A percentile compares a stretch with the other conserved stretches of the same genome.
Conservation (phyloP, 1,139 yeast genomes). For the Magnusiomyces sp. region DNA sequence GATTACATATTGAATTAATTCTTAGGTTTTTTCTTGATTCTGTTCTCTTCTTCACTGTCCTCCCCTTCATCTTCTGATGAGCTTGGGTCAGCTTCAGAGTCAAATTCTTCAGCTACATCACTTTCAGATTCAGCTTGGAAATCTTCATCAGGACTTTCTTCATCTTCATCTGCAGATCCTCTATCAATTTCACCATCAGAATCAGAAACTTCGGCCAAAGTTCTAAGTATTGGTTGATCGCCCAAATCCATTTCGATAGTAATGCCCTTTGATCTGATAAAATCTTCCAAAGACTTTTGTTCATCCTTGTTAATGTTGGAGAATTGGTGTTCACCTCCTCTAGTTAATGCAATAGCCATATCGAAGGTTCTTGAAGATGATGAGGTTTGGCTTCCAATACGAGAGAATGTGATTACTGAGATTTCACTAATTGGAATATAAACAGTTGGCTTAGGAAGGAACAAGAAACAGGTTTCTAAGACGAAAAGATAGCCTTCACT, state of each 20-base stretch:
- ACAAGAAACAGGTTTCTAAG: slow-evolving; percentile 80
- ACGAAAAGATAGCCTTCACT: slow-evolving; percentile 91
- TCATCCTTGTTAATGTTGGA: slow-evolving; percentile 89
- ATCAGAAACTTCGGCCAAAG: slow-evolving; percentile 11
- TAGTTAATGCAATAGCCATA: slow-evolving; percentile 64
- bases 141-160: slow-evolving; percentile 46
- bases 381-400: slow-evolving; percentile 74
- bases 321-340: slow-evolving; percentile 68
- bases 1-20: slow-evolving; percentile 9
- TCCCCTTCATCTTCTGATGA: slow-evolving; percentile 59
- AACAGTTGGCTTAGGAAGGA: slow-evolving; percentile 89
- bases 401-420: slow-evolving; percentile 66
- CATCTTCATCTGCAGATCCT: slow-evolving; percentile 47
- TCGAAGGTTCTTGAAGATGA: slow-evolving; percentile 83
- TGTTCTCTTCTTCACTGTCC: slow-evolving; percentile 26
- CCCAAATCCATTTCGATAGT: slow-evolving; percentile 64
- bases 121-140: slow-evolving; percentile 56
- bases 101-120: slow-evolving; percentile 84
- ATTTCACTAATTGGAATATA: slow-evolving; percentile 84
- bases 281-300: slow-evolving; percentile 68
- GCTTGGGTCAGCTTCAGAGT: slow-evolving; percentile 55
- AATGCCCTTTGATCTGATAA: slow-evolving; percentile 67
- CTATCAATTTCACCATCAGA: slow-evolving; percentile 21
- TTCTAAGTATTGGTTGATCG: slow-evolving; percentile 12
- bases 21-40: slow-evolving; percentile 28